Evolutionary conservation across 495 filamentous ascomycete species (phyloP), one percentile per base, ranked within the genome.

Genomic region (Penicillium mononematosum): DNA sequence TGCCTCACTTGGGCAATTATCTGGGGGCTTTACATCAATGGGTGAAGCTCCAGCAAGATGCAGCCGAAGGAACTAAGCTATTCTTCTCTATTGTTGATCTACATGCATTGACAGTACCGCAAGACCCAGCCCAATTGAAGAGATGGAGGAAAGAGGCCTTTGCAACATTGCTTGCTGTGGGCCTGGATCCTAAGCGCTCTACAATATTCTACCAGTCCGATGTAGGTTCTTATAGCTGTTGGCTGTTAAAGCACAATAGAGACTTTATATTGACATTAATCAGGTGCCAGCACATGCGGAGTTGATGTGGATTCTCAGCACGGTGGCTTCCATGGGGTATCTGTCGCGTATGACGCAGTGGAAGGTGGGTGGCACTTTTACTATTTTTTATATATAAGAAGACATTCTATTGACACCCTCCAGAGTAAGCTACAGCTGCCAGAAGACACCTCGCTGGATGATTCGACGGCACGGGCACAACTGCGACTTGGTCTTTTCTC

Each of bases 1-100:
- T 96, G 10, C 95, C 94, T n/a, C 95, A 98, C 68, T 77, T 98
- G 32, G 94, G 94, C 14, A 98, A 98, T 72, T 98, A 98, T 68
- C 80, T 97, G 9, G 94, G 94, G 12, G 95, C 94, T n/a, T 75
- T 98, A 52, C 81, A 83, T 29, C 82, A 89, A 77, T 98, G 94
- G 94, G 86, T 86, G 36, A 75, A 78, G 55, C 74, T 97, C 6
- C 92, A 97, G 61, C 78, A 92, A 65, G 70, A 77, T 16, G 75
- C 85, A 0, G 54, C 69, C 0, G 59, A 75, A 16, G 70, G 76
- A 5, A 81, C 83, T 8, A 88, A 78, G 45, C 72, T 96, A 38
- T 57, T 96, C 8, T 98, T 87, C 75, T 92, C 84, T 11, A 83
- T 98, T 50, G 94, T 94, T 49, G 94, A 98, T 67, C 75, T 97